Evolutionary conservation across 768 basidiomycete species (phyloP).

Genomic region (Paxillus involutus): DNA sequence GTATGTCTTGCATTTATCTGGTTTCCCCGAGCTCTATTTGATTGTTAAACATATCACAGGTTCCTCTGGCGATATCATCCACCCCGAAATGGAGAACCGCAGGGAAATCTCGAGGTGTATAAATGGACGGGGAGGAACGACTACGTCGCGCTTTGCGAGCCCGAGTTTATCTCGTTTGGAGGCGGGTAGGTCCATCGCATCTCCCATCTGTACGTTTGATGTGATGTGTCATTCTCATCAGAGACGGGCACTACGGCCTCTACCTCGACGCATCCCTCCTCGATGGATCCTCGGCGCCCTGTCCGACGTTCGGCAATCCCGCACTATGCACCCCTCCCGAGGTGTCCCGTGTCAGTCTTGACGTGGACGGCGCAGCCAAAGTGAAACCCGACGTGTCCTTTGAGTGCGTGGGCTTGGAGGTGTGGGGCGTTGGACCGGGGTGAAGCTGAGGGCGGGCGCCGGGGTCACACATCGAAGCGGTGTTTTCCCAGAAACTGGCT

Average conservation of each 20-base stretch:
- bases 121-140: conserved; percentile 88
- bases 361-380: conserved; percentile 21
- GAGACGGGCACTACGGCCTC: conserved; percentile 86
- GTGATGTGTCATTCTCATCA: conserved; percentile 22
- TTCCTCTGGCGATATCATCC: conserved; percentile 73
- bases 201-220: not conserved
- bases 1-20: conserved; percentile 35
- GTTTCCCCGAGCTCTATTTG: too few species aligned
- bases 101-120: conserved; percentile 56
- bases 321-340: conserved; percentile 58
- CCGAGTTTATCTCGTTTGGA: conserved; percentile 81
- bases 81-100: conserved; percentile 4
- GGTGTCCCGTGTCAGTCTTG: not conserved
- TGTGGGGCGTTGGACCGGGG: conserved; percentile 72
- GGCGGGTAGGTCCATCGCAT: conserved; percentile 67
- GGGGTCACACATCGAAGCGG: too few species aligned
- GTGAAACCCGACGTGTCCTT: conserved; percentile 57
- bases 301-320: conserved; percentile 87
- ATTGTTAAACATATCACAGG: conserved; percentile 35
- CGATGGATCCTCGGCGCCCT: conserved; percentile 80
- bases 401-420: conserved; percentile 90
- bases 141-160: conserved; percentile 86
- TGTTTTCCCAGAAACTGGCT: too few species aligned
- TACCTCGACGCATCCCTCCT: conserved; percentile 82
- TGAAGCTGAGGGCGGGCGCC: not conserved